Base-by-base conservation (phyloP, 2,329 filamentous ascomycete genomes). In the Shiraia bambusicola region DNA sequence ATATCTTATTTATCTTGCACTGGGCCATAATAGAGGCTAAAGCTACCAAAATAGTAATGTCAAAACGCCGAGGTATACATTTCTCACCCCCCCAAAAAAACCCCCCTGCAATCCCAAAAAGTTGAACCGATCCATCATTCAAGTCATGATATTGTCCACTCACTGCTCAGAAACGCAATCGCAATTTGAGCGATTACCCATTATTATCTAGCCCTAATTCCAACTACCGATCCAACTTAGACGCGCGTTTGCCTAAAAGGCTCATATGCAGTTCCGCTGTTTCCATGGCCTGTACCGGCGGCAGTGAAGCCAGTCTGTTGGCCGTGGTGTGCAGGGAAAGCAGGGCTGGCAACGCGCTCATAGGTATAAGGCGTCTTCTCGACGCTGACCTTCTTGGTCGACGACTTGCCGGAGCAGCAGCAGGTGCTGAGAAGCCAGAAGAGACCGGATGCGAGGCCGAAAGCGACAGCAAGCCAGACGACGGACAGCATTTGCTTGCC, bases 381-480 rank as follows among this genome's bases (percentile, higher is more conserved):
- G 24, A 77, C 77, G 28, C 69, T 70, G 41, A 79, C 50, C 33
- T 72, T 71, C 47, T 69, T 69, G 40, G 62, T 52, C 19, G 73
- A 71, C 40, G 72, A 76, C 56, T 78, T 76, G 33, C 88, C 88
- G 56, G 80, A 83, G 77, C 91, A 95, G 82, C 91, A 97, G 84
- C 92, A 97, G 61, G 87, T 80, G 69, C 84, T 88, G 69, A 94
- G 82, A 63, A 91, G 74, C 92, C 93, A 97, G 84, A 97, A 96
- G 65, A 95, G 72, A 51, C 81, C 82, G 6, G 86, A 85, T 29
- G 70, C 87, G 25, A 93, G 65, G 48, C 86, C 84, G 65, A 94
- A 90, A 19, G 81, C 87, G 28, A 85, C 84, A 30, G 84, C 84
- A 46, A 97, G 76, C 88, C 91, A 96, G 58, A 86, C 81, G 14